Evolutionary conservation across 2,329 filamentous ascomycete species (phyloP), one percentile per base, ranked within the genome.

Genomic region (Fonsecaea erecta): DNA sequence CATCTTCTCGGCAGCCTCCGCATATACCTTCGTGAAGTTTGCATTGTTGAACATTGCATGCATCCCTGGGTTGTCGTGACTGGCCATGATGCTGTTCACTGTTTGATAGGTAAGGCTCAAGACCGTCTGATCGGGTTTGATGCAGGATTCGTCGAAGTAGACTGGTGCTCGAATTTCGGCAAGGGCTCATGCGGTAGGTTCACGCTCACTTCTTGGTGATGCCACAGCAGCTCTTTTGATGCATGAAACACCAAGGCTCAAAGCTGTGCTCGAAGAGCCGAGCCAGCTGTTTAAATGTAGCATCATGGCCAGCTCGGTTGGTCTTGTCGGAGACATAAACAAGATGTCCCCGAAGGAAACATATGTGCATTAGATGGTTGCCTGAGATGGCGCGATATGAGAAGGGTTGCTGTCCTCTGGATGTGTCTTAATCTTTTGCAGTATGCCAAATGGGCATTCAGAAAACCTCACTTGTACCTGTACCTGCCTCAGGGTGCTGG

Each of bases 1-100:
- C 12, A 75, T 52, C 16, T 67, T 68, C 60, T 78, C 77, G 6
- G 68, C 74, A n/a, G 30, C 34, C 18, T 52, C n/a, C 35, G 48
- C 48, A 35, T 67, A 67, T 34, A 18, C 48, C 30, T 67, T 64
- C 8, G 62, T 60, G 34, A 65, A 55, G 9, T 60, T 43, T 34
- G 40, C 24, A 2, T 37, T 32, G 32, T 67, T 52, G 34, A 61
- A 67, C 59, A 64, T 37, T 14, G 24, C 18, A 7, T 52, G 43
- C 28, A n/a, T 28, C 12, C 46, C 51, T n/a, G 40, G 12, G 30
- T 55, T 40, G 16, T 48, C 43, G 16, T 43, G 16, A 24, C 51
- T 9, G 26, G 58, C 52, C 63, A 65, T 65, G 24, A 16, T 63
- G 30, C n/a, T 7, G 37, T 60, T 24, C 26, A 11, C 32, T 3